Conservation (phyloP, 176 grass and related monocot genomes). For the Oryza punctata region DNA sequence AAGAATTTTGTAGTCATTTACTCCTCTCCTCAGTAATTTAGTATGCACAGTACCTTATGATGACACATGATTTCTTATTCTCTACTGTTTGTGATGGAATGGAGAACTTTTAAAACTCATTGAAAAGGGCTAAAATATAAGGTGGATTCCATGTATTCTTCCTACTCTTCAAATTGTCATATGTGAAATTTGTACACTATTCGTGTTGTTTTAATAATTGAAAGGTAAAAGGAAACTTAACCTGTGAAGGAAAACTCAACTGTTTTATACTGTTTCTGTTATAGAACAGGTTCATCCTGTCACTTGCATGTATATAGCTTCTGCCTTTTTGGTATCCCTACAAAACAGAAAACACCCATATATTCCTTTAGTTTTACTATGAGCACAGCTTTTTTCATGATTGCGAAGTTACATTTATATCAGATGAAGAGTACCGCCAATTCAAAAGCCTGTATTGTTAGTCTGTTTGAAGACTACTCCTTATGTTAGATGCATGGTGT, state of each 20-base stretch:
- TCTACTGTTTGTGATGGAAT: constrained; percentile 24
- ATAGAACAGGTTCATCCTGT: not conserved
- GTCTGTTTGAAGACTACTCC: constrained; percentile 6
- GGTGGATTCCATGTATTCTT: not conserved
- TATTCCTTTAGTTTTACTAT: constrained; percentile 2
- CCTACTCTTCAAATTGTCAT: not conserved
- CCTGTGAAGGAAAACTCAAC: not conserved
- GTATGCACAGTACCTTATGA: not conserved
- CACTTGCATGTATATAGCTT: not conserved
- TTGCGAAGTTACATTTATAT: constrained; percentile 17
- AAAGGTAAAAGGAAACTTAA: constrained; percentile 17
- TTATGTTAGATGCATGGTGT: constrained; percentile 26
- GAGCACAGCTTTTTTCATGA: not conserved
- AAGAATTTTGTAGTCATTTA: not conserved
- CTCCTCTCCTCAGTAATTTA: constrained; percentile 11
- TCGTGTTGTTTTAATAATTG: not conserved
- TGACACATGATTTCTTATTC: not conserved
- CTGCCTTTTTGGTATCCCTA: not conserved
- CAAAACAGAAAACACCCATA: not conserved
- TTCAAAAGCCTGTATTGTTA: constrained; percentile 26
- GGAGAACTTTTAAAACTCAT: not conserved
- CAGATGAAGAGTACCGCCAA: not conserved
- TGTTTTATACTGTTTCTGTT: constrained; percentile 11
- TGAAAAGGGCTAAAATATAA: not conserved
- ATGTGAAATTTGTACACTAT: not conserved